Evolutionary conservation across 169 alveolate species (phyloP).

Genomic region (Theileria parva): DNA sequence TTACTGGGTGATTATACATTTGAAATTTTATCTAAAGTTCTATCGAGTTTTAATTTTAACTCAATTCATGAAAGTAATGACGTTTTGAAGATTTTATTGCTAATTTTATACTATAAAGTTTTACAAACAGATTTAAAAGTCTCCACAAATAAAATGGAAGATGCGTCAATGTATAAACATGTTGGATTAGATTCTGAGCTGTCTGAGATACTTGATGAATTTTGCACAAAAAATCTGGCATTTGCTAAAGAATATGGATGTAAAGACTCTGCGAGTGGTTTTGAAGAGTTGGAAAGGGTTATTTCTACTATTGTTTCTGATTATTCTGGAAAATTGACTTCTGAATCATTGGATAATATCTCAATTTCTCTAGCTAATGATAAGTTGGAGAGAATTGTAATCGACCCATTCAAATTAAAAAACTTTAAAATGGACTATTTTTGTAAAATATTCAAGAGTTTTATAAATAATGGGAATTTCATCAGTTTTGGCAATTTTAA

Average conservation of each 20-base stretch:
- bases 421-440: slow-evolving; percentile 4
- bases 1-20: slow-evolving; percentile 22
- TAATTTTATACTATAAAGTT: slow-evolving; percentile 30
- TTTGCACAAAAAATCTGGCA: neutral
- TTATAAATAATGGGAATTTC: neutral
- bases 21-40: slow-evolving; percentile 15
- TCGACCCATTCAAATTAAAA: neutral
- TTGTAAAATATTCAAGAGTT: neutral
- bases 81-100: slow-evolving; percentile 28
- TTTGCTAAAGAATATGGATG: neutral
- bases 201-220: neutral
- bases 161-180: neutral
- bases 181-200: neutral
- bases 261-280: neutral
- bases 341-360: slow-evolving; percentile 10
- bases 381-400: neutral
- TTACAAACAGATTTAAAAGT: slow-evolving; percentile 11
- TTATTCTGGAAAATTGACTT: neutral
- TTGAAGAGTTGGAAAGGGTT: slow-evolving; percentile 2
- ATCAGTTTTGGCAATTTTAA: slow-evolving; percentile 1
- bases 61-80: slow-evolving; percentile 42
- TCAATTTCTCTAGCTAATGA: slow-evolving; percentile 8
- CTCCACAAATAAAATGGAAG: neutral
- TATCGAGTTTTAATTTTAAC: slow-evolving; percentile 16
- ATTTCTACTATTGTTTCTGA: neutral